Conservation (phyloP, 306 rosid genomes). For the Bauhinia variegata region DNA sequence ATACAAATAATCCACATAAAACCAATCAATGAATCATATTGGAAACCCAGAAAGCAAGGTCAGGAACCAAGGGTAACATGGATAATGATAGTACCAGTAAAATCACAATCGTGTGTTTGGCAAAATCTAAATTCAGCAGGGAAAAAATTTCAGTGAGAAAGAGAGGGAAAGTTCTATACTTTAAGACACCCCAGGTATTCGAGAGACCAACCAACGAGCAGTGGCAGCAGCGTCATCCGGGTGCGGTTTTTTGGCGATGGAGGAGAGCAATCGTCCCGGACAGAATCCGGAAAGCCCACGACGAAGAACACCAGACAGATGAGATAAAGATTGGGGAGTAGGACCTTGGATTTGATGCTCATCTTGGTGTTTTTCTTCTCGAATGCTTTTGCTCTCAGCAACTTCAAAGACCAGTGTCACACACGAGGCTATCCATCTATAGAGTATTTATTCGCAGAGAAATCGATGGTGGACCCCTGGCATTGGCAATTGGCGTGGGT, state of each 20-base stretch:
- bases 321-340: background rate
- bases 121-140: too few species aligned
- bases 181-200: constrained; percentile 81
- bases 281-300: constrained; percentile 30
- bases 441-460: too few species aligned
- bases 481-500: background rate
- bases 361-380: constrained; percentile 2
- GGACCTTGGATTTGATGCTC: background rate
- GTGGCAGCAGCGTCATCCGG: constrained; percentile 65
- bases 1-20: too few species aligned
- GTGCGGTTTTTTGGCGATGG: constrained; percentile 56
- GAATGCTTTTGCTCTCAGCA: too few species aligned
- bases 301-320: constrained; percentile 27
- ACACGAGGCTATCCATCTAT: background rate
- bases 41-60: background rate
- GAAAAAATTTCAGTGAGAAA: background rate
- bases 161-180: constrained; percentile 41
- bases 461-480: background rate
- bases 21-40: too few species aligned
- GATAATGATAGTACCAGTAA: too few species aligned
- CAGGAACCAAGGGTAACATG: background rate
- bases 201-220: constrained; percentile 85
- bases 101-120: too few species aligned
- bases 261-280: constrained; percentile 45
- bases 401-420: background rate